These are phyloP conservation scores for Penicillium hesseltinei DNA, from an alignment of 2,329 filamentous ascomycete species.

Conservation along the genomic window DNA sequence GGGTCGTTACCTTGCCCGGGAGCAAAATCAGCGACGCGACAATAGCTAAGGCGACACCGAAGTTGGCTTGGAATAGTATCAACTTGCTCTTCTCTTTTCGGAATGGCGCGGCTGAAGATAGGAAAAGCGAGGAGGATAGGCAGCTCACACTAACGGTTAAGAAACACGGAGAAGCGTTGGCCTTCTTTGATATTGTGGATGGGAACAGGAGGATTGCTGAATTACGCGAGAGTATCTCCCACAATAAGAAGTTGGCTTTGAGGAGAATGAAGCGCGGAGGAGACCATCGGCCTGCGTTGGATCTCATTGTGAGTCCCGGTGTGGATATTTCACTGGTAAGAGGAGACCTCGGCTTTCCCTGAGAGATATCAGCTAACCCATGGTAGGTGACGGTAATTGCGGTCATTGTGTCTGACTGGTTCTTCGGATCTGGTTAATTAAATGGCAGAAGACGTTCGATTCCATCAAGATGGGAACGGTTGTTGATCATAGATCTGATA, in stretches of 20 bases:
- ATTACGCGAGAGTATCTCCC: constrained; percentile 22
- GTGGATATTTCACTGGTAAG: constrained; percentile 27
- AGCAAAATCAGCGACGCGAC: neutral
- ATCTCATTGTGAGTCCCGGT: constrained; percentile 22
- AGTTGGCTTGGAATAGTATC: neutral
- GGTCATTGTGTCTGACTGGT: neutral
- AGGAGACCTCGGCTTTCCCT: neutral
- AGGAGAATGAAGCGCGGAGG: neutral
- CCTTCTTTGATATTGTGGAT: constrained; percentile 23
- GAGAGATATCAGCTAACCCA: neutral
- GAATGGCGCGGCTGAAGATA: constrained; percentile 13
- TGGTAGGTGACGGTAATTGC: neutral
- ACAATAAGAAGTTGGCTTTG: constrained; percentile 21
- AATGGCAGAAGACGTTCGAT: too few relatives aligned
- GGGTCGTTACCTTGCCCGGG: constrained; percentile 38
- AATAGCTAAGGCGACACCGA: constrained; percentile 13
- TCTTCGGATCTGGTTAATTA: too few relatives aligned
- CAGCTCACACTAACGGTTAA: constrained; percentile 15
- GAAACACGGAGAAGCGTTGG: constrained; percentile 12
- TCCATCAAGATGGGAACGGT: neutral
- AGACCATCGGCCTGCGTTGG: constrained; percentile 22
- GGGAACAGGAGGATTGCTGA: constrained; percentile 21
- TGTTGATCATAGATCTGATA: neutral
- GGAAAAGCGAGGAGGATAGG: constrained; percentile 11
- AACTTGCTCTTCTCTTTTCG: constrained; percentile 18